These are phyloP conservation scores for Arthroderma uncinatum DNA, from an alignment of 2,329 filamentous ascomycete species.

Conservation along the genomic window DNA sequence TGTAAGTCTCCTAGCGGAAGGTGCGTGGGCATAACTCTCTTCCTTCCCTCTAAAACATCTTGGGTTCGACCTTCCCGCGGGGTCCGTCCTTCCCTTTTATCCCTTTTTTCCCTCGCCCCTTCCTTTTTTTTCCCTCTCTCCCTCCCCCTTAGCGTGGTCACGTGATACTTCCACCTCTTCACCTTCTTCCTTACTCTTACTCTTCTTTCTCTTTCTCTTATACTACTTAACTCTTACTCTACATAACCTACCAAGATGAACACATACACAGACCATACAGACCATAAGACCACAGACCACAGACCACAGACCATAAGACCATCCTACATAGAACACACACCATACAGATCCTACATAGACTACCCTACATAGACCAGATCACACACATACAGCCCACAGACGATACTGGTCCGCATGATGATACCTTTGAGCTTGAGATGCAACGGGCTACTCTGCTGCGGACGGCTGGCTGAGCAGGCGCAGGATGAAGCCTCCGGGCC, in stretches of 20 bases:
- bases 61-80: not conserved
- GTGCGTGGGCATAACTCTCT: not conserved
- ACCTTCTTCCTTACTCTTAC: not conserved
- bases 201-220: not conserved
- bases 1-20: not conserved
- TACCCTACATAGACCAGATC: too few relatives aligned
- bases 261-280: too few relatives aligned
- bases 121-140: too few relatives aligned
- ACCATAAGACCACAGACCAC: too few relatives aligned
- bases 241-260: too few relatives aligned
- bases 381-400: too few relatives aligned
- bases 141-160: not conserved
- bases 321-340: too few relatives aligned
- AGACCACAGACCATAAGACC: too few relatives aligned
- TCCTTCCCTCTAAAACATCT: not conserved
- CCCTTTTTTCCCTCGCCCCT: not conserved
- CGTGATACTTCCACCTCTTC: not conserved
- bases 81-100: constrained; percentile 1
- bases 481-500: not conserved
- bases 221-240: too few relatives aligned
- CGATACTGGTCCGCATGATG: too few relatives aligned
- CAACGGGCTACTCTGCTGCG: not conserved
- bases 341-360: too few relatives aligned
- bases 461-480: not conserved
- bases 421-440: constrained; percentile 1